A percentile compares a stretch with the other conserved stretches of the same genome.
phyloP scores from a whole-genome alignment of 768 basidiomycete species.

The Termitomyces sp. region DNA sequence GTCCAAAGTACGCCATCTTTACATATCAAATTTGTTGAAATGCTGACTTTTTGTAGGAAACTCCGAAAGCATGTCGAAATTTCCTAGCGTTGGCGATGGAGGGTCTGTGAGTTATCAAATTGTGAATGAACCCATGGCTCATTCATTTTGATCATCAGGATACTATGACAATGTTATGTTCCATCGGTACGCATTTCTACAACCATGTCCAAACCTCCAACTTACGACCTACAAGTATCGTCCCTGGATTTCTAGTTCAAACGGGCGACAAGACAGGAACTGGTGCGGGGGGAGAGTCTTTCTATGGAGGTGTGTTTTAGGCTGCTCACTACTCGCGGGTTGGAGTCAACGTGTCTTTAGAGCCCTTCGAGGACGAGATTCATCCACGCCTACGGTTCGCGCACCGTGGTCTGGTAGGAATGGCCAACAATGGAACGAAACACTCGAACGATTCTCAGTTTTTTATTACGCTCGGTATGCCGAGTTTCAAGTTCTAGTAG shows the following conservation, averaged over 20 bases:
- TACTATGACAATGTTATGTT: constrained; percentile 97
- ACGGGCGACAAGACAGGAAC: constrained; percentile 92
- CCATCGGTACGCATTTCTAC: constrained; percentile 54
- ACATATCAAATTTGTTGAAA: neutral
- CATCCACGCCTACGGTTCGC: constrained; percentile 86
- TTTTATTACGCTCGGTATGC: constrained; percentile 84
- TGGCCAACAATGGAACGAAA: constrained; percentile 88
- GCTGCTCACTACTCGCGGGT: neutral
- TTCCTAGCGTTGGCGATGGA: constrained; percentile 86
- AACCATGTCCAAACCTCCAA: neutral
- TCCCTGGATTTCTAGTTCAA: constrained; percentile 90
- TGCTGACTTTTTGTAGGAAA: constrained; percentile 50
- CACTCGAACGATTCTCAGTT: constrained; percentile 94
- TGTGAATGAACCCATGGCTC: neutral
- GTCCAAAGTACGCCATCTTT: constrained; percentile 64
- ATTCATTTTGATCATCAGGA: constrained; percentile 39
- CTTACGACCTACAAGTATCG: constrained; percentile 38
- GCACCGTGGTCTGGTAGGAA: constrained; percentile 88
- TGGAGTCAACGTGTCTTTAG: constrained; percentile 28
- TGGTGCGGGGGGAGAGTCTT: constrained; percentile 89
- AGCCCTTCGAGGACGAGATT: constrained; percentile 92
- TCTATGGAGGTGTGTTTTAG: constrained; percentile 69
- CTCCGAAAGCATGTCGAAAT: constrained; percentile 91
- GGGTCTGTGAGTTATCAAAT: constrained; percentile 48
- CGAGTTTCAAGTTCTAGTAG: neutral